Conservation (phyloP, 257 asterid genomes). For the Lavandula angustifolia region DNA sequence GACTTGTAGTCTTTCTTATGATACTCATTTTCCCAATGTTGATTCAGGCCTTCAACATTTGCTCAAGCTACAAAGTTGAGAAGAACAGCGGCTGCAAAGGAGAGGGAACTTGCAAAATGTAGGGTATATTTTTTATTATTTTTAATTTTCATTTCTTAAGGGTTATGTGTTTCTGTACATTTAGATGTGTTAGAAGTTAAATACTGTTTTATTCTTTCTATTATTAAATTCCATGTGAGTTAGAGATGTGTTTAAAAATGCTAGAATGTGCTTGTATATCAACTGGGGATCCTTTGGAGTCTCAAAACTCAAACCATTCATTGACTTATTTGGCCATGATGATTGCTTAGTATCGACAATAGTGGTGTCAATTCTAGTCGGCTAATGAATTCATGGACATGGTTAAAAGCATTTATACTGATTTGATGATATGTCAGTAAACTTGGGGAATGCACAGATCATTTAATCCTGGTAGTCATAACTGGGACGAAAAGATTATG, state of each 20-base stretch:
- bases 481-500: too few species aligned
- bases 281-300: neutral
- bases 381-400: neutral
- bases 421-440: neutral
- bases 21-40: constrained; percentile 20
- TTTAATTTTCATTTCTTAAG: constrained; percentile 3
- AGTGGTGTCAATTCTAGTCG: neutral
- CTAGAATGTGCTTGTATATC: neutral
- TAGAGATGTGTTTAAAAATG: neutral
- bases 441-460: neutral
- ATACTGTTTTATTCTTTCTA: neutral
- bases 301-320: neutral
- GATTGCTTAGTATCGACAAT: neutral
- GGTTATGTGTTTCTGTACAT: constrained; percentile 1
- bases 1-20: neutral
- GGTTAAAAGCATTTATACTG: neutral
- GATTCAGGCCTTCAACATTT: constrained; percentile 91
- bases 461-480: neutral
- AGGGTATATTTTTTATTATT: constrained; percentile 20
- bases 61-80: constrained; percentile 94
- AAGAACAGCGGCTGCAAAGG: constrained; percentile 90
- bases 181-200: neutral
- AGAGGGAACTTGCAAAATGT: constrained; percentile 87
- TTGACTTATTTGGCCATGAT: constrained; percentile 4
- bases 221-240: constrained; percentile 17